A percentile compares a stretch with the other conserved stretches of the same genome.
These are phyloP conservation scores for Gryganskiella cystojenkinii DNA, from an alignment of 192 early-diverging fungal species.

Conservation along the genomic window DNA sequence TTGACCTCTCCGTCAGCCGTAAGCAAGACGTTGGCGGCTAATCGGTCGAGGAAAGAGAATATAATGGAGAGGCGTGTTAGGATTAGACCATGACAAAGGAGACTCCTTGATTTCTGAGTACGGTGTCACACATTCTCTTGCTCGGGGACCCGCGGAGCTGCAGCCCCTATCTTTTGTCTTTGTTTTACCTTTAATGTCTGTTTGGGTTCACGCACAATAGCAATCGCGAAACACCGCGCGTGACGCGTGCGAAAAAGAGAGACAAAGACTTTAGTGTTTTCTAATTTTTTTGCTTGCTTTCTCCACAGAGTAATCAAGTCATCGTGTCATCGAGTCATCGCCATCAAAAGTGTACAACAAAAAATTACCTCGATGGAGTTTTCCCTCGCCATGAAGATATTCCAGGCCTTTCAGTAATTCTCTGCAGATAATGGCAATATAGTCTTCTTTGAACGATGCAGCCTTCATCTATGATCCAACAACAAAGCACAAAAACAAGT, in stretches of 20 bases:
- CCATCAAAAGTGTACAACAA: not conserved
- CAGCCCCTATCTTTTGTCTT: not conserved
- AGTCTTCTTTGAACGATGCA: conserved; percentile 82
- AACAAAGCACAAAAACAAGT: conserved; percentile 3
- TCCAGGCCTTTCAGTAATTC: conserved; percentile 90
- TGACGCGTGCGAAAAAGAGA: conserved; percentile 10
- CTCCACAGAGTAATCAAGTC: not conserved
- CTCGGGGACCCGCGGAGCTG: too few relatives aligned
- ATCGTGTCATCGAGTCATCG: too few relatives aligned
- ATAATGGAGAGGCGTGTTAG: not conserved
- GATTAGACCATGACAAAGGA: not conserved
- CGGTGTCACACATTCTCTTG: too few relatives aligned
- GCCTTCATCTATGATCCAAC: conserved; percentile 76
- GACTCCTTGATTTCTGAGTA: too few relatives aligned
- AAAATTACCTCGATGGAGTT: conserved; percentile 77
- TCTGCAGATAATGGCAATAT: conserved; percentile 90
- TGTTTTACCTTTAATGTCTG: conserved; percentile 47
- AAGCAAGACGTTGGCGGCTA: conserved; percentile 87
- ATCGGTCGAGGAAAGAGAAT: not conserved
- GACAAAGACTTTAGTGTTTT: conserved; percentile 20
- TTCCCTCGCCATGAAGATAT: conserved; percentile 89
- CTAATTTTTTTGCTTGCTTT: not conserved
- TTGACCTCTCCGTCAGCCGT: conserved; percentile 72
- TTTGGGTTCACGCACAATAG: not conserved
- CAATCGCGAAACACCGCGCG: not conserved